Evolutionary conservation across 805 yeast species (phyloP).

Genomic region (Candida pini): DNA sequence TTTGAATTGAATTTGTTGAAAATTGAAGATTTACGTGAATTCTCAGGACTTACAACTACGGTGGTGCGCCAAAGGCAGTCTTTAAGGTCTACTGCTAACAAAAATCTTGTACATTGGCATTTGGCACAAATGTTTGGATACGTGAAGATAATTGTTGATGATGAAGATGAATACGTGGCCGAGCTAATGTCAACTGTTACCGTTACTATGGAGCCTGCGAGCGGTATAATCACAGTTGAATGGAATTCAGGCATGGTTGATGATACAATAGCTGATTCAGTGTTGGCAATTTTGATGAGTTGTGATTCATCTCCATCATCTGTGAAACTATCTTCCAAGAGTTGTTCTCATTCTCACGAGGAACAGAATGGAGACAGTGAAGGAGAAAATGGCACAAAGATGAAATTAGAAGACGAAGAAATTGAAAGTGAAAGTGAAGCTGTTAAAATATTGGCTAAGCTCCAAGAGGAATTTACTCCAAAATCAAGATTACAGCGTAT

Average conservation of each 20-base stretch:
- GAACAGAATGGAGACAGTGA: constrained; percentile 2
- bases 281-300: constrained; percentile 82
- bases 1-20: constrained; percentile 81
- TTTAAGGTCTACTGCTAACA: constrained; percentile 71
- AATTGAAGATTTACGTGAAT: constrained; percentile 83
- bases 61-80: constrained; percentile 77
- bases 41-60: constrained; percentile 80
- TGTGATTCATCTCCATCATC: constrained; percentile 95
- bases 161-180: constrained; percentile 41
- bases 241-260: constrained; percentile 89
- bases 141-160: constrained; percentile 58
- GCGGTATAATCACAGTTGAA: constrained; percentile 57
- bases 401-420: constrained; percentile 10
- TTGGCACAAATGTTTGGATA: constrained; percentile 93
- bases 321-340: constrained; percentile 72
- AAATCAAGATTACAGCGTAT: constrained; percentile 47
- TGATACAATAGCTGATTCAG: constrained; percentile 92
- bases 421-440: constrained; percentile 9
- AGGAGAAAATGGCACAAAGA: neutral
- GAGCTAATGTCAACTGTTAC: constrained; percentile 61
- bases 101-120: constrained; percentile 81
- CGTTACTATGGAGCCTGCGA: constrained; percentile 40
- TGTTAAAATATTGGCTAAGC: constrained; percentile 4
- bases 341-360: constrained; percentile 31
- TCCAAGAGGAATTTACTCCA: constrained; percentile 30